Evolutionary conservation across 495 filamentous ascomycete species (phyloP).

Genomic region (Usnea hakonensis): DNA sequence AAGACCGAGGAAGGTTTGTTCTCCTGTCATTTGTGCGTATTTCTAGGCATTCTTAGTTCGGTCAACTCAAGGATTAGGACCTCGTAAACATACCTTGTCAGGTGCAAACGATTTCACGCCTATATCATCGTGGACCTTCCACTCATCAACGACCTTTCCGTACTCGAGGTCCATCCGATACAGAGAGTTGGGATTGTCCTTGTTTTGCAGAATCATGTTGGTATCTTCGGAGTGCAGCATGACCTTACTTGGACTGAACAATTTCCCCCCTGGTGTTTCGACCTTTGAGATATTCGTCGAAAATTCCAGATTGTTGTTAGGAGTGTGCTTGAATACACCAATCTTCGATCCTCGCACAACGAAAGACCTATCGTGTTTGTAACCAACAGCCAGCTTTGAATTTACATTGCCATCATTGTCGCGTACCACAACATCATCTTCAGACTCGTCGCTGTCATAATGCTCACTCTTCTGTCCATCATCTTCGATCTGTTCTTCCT

Average conservation of each 20-base stretch:
- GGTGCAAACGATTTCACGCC: conserved; percentile 83
- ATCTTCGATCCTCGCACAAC: conserved; percentile 96
- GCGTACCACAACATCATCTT: conserved; percentile 68
- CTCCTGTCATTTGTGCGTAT: conserved; percentile 94
- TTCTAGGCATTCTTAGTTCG: conserved; percentile 45
- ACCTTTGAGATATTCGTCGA: conserved; percentile 97
- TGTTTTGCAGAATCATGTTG: conserved; percentile 87
- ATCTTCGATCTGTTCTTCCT: conserved; percentile 53
- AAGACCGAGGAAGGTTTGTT: conserved; percentile 89
- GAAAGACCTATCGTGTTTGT: conserved; percentile 95
- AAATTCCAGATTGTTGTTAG: conserved; percentile 88
- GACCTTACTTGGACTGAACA: conserved; percentile 93
- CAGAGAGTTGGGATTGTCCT: conserved; percentile 77
- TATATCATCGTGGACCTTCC: conserved; percentile 98
- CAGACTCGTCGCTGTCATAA: conserved; percentile 87
- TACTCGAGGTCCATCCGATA: conserved; percentile 98
- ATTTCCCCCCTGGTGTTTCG: conserved; percentile 74
- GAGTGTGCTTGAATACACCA: conserved; percentile 95
- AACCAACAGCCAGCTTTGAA: conserved; percentile 93
- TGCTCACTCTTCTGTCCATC: conserved; percentile 65
- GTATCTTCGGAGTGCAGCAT: conserved; percentile 94
- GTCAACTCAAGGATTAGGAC: not conserved
- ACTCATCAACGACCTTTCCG: conserved; percentile 98
- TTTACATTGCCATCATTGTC: conserved; percentile 80
- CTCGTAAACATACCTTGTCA: conserved; percentile 54